These are phyloP conservation scores for Parietaria judaica DNA, from an alignment of 306 rosid species.

Conservation along the genomic window DNA sequence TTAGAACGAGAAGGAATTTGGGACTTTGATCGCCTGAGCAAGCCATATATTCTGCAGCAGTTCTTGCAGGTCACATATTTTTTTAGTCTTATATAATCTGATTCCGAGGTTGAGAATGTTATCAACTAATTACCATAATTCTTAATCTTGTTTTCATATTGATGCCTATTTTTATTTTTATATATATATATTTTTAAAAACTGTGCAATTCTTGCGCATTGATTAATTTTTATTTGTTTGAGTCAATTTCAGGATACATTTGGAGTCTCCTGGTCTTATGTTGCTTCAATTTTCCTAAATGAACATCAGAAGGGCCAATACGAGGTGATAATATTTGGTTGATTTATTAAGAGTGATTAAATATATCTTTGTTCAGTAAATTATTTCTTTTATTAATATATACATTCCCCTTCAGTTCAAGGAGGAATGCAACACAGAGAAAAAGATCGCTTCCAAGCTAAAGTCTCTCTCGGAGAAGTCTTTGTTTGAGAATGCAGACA, in stretches of 20 bases:
- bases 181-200: no score
- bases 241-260: constrained; percentile 62
- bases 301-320: constrained; percentile 53
- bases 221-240: neutral
- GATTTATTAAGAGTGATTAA: neutral
- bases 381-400: neutral
- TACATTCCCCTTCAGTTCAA: constrained; percentile 49
- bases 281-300: constrained; percentile 67
- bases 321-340: constrained; percentile 44
- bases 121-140: neutral
- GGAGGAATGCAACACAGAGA: constrained; percentile 85
- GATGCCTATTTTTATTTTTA: neutral
- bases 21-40: constrained; percentile 88
- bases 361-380: neutral
- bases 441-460: constrained; percentile 75
- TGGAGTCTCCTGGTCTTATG: constrained; percentile 67
- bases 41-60: constrained; percentile 67
- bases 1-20: constrained; percentile 89
- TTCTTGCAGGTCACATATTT: constrained; percentile 50
- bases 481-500: constrained; percentile 48
- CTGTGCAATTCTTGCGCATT: no score
- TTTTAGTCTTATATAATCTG: constrained; percentile 14
- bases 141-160: neutral
- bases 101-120: neutral
- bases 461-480: constrained; percentile 50